A percentile compares a stretch with the other conserved stretches of the same genome.
These are phyloP conservation scores for Pseudogymnoascus sp. DNA, from an alignment of 2,329 filamentous ascomycete genomes.

Conservation along the genomic window DNA sequence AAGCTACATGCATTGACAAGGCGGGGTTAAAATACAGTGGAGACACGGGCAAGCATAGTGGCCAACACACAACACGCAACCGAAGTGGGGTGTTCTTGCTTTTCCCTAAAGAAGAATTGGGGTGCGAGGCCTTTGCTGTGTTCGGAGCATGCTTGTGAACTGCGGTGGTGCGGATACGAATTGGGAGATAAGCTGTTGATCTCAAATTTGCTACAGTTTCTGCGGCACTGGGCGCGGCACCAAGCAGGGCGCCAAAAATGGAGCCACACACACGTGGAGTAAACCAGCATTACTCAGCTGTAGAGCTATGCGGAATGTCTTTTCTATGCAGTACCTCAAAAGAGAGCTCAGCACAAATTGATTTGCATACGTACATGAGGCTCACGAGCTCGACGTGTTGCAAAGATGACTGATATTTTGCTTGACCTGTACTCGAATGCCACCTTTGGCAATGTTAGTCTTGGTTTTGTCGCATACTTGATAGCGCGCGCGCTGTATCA, in stretches of 20 bases:
- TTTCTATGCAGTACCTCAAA: background rate
- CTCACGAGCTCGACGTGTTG: background rate
- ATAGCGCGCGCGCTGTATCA: slow-evolving; percentile 32
- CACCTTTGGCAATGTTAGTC: slow-evolving; percentile 10
- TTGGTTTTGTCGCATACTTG: slow-evolving; percentile 9
- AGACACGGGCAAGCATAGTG: background rate
- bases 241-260: background rate
- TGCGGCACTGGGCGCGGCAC: background rate
- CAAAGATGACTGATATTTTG: background rate
- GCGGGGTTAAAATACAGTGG: background rate
- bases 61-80: background rate
- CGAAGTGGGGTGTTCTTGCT: background rate
- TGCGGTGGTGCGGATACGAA: background rate
- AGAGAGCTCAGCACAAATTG: background rate
- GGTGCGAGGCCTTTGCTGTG: background rate
- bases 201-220: background rate
- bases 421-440: background rate
- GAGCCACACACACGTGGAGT: background rate
- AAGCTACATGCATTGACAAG: background rate
- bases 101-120: background rate
- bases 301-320: background rate
- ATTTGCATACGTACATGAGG: background rate
- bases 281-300: background rate
- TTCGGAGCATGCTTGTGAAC: background rate
- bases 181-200: background rate